These are phyloP conservation scores for Fusarium sp. DNA, from an alignment of 2,329 filamentous ascomycete genomes.

Conservation along the genomic window DNA sequence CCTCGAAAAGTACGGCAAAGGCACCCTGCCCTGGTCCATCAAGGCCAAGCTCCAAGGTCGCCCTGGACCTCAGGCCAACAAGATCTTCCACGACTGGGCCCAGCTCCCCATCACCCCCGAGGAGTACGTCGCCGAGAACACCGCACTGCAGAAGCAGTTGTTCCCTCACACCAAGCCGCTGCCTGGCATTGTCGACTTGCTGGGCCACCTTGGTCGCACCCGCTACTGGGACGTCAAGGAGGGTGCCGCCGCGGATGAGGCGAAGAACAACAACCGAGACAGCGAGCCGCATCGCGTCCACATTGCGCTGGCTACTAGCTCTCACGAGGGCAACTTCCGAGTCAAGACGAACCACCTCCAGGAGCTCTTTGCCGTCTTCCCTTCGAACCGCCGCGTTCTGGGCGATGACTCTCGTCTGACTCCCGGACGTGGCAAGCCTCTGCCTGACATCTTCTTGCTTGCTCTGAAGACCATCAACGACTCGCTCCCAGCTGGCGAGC, in stretches of 20 bases:
- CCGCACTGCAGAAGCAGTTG: slow-evolving; percentile 76
- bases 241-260: slow-evolving; percentile 42
- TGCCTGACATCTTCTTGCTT: slow-evolving; percentile 94
- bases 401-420: slow-evolving; percentile 88
- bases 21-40: slow-evolving; percentile 89
- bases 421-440: slow-evolving; percentile 88
- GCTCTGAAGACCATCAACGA: slow-evolving; percentile 89
- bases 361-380: slow-evolving; percentile 77
- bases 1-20: slow-evolving; percentile 81
- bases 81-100: slow-evolving; percentile 83
- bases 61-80: slow-evolving; percentile 67
- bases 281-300: slow-evolving; percentile 68
- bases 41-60: slow-evolving; percentile 86
- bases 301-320: slow-evolving; percentile 90
- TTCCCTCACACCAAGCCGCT: slow-evolving; percentile 85
- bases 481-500: slow-evolving; percentile 74
- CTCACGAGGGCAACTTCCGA: slow-evolving; percentile 78
- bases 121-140: slow-evolving; percentile 75
- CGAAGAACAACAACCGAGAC: slow-evolving; percentile 35
- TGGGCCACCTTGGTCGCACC: slow-evolving; percentile 71
- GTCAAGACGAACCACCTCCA: slow-evolving; percentile 80
- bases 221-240: slow-evolving; percentile 64
- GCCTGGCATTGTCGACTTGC: slow-evolving; percentile 81
- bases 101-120: slow-evolving; percentile 82
- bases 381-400: slow-evolving; percentile 79